Percentiles rank a stretch among this genome's conserved stretches.
Evolutionary conservation across 2,329 filamentous ascomycete species (phyloP).

Genomic region (Xylariaceae sp.): DNA sequence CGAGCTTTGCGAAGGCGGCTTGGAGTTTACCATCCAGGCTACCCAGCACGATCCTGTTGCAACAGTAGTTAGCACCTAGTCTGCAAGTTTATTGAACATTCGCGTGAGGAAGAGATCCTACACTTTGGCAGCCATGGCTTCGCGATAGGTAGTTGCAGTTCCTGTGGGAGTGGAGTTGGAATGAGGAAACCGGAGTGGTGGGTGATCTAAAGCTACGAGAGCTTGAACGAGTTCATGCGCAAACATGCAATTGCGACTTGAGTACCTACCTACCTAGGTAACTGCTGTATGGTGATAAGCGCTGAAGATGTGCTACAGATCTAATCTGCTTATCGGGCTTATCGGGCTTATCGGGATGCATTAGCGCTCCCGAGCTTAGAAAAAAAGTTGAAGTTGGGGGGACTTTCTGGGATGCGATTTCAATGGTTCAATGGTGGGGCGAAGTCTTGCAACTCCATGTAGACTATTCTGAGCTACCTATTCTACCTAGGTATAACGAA

Average conservation of each 20-base stretch:
- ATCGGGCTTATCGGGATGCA: slow-evolving; percentile 33
- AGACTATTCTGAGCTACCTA: not conserved
- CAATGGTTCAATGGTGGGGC: slow-evolving; percentile 34
- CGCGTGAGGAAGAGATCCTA: slow-evolving; percentile 39
- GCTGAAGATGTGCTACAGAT: not conserved
- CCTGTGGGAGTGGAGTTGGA: not conserved
- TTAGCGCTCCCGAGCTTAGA: slow-evolving; percentile 25
- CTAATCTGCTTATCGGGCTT: slow-evolving; percentile 2
- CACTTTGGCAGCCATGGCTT: slow-evolving; percentile 59
- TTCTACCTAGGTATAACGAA: not conserved
- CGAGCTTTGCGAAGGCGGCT: slow-evolving; percentile 79
- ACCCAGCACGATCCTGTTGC: slow-evolving; percentile 76
- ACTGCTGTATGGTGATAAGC: slow-evolving; percentile 7
- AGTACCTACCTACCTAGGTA: not conserved
- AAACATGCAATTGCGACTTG: too few relatives aligned
- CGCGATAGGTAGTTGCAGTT: slow-evolving; percentile 3
- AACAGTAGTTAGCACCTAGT: slow-evolving; percentile 3
- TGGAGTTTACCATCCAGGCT: slow-evolving; percentile 80
- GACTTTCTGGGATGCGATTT: slow-evolving; percentile 24
- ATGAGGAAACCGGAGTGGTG: too few relatives aligned
- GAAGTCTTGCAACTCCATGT: slow-evolving; percentile 1
- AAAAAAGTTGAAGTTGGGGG: slow-evolving; percentile 39
- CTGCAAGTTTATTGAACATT: slow-evolving; percentile 20
- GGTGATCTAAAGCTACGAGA: too few relatives aligned
- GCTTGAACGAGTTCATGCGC: too few relatives aligned